These are phyloP conservation scores for Hansenula sp. DNA, from an alignment of 1,139 yeast species.

Conservation along the genomic window DNA sequence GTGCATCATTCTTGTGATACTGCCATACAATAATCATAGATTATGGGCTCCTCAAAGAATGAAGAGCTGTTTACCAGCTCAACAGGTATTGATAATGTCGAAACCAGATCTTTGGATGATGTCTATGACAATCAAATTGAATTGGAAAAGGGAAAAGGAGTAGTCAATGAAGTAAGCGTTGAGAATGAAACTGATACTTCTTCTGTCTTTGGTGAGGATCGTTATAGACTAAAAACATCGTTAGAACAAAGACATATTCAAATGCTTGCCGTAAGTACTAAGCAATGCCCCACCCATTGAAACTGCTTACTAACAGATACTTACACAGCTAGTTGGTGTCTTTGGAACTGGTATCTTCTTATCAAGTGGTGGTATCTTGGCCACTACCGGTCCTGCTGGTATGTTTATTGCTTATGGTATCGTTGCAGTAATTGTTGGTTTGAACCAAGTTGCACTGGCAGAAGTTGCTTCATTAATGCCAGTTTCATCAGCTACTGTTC, in stretches of 20 bases:
- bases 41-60: no score
- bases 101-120: no score
- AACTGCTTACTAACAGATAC: no score
- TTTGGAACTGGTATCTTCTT: slow-evolving; percentile 73
- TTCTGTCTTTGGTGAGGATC: slow-evolving; percentile 25
- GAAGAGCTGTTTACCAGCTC: no score
- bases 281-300: no score
- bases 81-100: no score
- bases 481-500: slow-evolving; percentile 25
- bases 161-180: neutral
- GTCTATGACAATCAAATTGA: neutral
- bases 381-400: slow-evolving; percentile 73
- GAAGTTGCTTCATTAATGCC: slow-evolving; percentile 57
- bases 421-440: slow-evolving; percentile 62
- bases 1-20: no score
- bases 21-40: no score
- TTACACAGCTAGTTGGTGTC: slow-evolving; percentile 76
- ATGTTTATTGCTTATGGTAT: slow-evolving; percentile 60
- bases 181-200: neutral
- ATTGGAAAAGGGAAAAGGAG: neutral
- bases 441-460: slow-evolving; percentile 61
- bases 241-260: slow-evolving; percentile 67
- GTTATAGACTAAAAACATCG: slow-evolving; percentile 49
- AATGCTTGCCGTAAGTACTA: slow-evolving; percentile 78
- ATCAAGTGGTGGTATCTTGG: slow-evolving; percentile 63